A percentile compares a stretch with the other conserved stretches of the same genome.
phyloP scores from a whole-genome alignment of 805 yeast genomes.

The Saccharomycopsis selenospora region DNA sequence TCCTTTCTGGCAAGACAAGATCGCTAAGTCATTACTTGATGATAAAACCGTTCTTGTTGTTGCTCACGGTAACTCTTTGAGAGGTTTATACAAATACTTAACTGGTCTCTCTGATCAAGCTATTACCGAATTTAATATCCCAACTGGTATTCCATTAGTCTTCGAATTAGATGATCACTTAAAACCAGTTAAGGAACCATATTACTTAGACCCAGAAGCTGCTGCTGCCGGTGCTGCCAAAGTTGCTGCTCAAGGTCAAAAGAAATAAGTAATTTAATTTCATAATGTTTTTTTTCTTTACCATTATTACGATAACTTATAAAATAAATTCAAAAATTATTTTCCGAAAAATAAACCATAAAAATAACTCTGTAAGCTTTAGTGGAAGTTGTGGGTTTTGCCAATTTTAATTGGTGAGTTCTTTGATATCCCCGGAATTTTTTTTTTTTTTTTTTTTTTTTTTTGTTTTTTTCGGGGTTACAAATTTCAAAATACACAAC shows the following conservation, averaged over 20 bases:
- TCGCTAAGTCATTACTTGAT: constrained; percentile 71
- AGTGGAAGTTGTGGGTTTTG: too few species aligned
- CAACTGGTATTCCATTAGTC: constrained; percentile 97
- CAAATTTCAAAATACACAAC: too few species aligned
- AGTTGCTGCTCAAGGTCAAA: constrained; percentile 92
- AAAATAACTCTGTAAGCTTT: too few species aligned
- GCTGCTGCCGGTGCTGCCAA: constrained; percentile 99
- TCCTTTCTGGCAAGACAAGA: constrained; percentile 94
- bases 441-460: too few species aligned
- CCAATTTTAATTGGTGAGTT: too few species aligned
- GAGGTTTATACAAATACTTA: constrained; percentile 93
- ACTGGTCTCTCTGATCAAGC: constrained; percentile 88
- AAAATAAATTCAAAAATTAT: too few species aligned
- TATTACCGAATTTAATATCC: constrained; percentile 91
- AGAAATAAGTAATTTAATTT: constrained; percentile 45
- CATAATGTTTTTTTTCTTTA: too few species aligned
- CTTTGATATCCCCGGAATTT: too few species aligned
- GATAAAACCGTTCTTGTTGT: constrained; percentile 90
- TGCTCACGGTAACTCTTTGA: constrained; percentile 98
- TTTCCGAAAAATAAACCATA: too few species aligned
- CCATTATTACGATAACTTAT: too few species aligned
- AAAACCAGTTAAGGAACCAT: constrained; percentile 86
- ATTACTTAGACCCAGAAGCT: constrained; percentile 98
- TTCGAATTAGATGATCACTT: constrained; percentile 85
- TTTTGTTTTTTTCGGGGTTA: too few species aligned